phyloP scores from a whole-genome alignment of 345 rosid genomes.

The Microcos paniculata region DNA sequence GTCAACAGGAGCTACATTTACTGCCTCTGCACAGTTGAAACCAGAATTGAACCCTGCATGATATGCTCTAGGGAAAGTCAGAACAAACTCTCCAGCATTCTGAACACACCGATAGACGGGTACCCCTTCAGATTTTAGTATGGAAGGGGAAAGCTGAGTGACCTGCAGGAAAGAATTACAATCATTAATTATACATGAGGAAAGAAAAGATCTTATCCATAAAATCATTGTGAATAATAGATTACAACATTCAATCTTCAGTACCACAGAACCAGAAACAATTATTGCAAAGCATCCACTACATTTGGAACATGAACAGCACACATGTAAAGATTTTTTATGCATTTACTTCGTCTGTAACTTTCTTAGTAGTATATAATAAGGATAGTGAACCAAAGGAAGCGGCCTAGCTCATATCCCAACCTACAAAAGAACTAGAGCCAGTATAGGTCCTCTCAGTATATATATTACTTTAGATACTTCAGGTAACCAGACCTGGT shows the following conservation, averaged over 20 bases:
- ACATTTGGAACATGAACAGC: neutral
- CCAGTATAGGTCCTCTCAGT: neutral
- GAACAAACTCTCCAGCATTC: constrained; percentile 89
- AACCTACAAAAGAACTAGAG: neutral
- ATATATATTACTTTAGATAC: neutral
- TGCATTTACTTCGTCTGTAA: neutral
- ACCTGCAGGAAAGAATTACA: constrained; percentile 52
- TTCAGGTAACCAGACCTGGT: neutral
- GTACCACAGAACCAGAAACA: neutral
- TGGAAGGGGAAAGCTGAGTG: constrained; percentile 94
- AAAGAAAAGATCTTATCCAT: neutral
- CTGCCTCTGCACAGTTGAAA: constrained; percentile 99
- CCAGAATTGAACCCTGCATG: constrained; percentile 97
- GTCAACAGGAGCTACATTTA: constrained; percentile 97
- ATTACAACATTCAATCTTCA: neutral
- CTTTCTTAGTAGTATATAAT: neutral
- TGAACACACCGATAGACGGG: constrained; percentile 93
- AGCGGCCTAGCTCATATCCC: constrained; percentile 6
- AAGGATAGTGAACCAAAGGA: neutral
- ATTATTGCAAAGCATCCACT: neutral
- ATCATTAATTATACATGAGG: neutral
- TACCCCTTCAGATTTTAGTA: constrained; percentile 85
- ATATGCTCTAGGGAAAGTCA: constrained; percentile 98
- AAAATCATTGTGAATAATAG: neutral
- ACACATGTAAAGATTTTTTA: neutral